Conservation (phyloP, 2,329 filamentous ascomycete species). For the Thielaviopsis euricoi region DNA sequence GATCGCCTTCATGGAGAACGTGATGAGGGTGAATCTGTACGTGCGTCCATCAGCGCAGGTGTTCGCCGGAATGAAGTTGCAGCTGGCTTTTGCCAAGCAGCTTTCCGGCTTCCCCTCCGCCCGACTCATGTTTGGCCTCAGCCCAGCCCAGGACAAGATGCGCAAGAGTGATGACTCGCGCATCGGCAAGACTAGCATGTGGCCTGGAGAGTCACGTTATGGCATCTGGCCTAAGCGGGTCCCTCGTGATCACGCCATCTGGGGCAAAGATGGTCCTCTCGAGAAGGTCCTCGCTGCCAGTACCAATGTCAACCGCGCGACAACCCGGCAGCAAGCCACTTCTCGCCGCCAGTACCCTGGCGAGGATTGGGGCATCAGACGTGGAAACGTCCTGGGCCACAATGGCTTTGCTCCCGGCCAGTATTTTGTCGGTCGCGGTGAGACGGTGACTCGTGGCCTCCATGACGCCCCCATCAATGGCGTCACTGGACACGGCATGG, state of each 20-base stretch:
- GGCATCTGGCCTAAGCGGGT: conserved; percentile 3
- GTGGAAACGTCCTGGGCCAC: conserved; percentile 4
- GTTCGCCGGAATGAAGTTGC: background rate
- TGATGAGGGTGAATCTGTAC: background rate
- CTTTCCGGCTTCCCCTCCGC: background rate
- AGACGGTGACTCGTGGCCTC: conserved; percentile 1
- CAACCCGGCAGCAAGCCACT: conserved; percentile 4
- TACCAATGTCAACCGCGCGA: background rate
- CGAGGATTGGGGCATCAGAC: conserved; percentile 2
- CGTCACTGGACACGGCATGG: background rate
- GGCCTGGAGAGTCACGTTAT: background rate
- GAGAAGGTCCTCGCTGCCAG: conserved; percentile 3
- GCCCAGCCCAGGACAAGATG: background rate
- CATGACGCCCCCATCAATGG: conserved; percentile 7
- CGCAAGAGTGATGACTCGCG: background rate
- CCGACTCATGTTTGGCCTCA: conserved; percentile 1
- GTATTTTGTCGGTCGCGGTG: conserved; percentile 7
- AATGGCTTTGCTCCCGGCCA: conserved; percentile 8
- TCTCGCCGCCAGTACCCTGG: background rate
- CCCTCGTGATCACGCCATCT: conserved; percentile 4
- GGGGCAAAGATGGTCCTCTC: conserved; percentile 5
- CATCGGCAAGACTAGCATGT: background rate
- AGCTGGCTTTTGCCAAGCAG: background rate
- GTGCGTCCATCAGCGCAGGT: background rate
- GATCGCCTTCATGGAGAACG: background rate